Conservation (phyloP, 345 rosid species). For the Anastatica hierochuntica region DNA sequence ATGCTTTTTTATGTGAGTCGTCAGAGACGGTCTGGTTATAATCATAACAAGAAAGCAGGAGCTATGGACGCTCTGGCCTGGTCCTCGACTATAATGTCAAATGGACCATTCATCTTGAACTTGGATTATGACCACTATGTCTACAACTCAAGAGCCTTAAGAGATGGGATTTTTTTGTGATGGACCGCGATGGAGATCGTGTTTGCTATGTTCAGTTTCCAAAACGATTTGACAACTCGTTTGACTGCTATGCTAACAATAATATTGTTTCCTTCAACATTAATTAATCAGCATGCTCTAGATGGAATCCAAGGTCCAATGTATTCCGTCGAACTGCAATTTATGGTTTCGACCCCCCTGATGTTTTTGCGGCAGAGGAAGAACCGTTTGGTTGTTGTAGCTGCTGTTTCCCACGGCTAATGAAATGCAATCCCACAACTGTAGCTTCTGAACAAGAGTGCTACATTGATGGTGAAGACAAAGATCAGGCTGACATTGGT, state of each 20-base stretch:
- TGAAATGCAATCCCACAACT: constrained; percentile 24
- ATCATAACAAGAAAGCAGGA: constrained; percentile 89
- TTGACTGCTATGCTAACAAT: constrained; percentile 79
- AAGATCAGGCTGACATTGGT: constrained; percentile 26
- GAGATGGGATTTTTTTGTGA: constrained; percentile 86
- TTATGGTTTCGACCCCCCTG: constrained; percentile 72
- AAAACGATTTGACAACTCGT: constrained; percentile 74
- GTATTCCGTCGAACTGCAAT: constrained; percentile 76
- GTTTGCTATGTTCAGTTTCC: constrained; percentile 76
- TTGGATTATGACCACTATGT: constrained; percentile 83
- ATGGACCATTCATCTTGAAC: constrained; percentile 78
- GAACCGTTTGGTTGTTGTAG: constrained; percentile 25
- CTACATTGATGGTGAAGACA: constrained; percentile 27
- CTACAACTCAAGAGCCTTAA: constrained; percentile 54
- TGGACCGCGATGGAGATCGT: constrained; percentile 59
- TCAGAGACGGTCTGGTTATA: constrained; percentile 80
- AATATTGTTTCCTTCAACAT: constrained; percentile 81
- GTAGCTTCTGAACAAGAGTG: constrained; percentile 41
- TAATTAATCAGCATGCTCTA: constrained; percentile 66
- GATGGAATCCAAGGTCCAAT: constrained; percentile 89
- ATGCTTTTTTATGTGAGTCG: constrained; percentile 76
- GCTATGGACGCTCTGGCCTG: constrained; percentile 88
- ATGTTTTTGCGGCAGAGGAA: constrained; percentile 14
- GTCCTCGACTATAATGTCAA: constrained; percentile 77
- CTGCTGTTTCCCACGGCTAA: constrained; percentile 39